Evolutionary conservation across 352 stramenopile species (phyloP).

Genomic region (Phytophthora meadii): DNA sequence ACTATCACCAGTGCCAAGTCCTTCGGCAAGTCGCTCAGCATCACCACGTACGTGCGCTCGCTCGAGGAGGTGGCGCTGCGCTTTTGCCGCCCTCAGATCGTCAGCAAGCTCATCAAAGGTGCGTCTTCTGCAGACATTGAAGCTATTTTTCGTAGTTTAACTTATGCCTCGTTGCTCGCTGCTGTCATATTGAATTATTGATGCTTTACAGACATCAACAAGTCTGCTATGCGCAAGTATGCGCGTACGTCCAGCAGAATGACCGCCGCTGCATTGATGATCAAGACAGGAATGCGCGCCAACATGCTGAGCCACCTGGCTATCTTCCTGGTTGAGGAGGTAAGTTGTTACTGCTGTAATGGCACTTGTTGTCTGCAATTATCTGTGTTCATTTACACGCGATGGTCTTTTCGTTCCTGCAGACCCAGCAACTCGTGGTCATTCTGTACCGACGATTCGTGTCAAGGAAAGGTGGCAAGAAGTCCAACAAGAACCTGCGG

Average conservation of each 20-base stretch:
- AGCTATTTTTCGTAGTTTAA: background rate
- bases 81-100: constrained; percentile 58
- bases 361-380: background rate
- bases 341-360: constrained; percentile 26
- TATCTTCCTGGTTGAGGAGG: constrained; percentile 88
- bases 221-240: constrained; percentile 83
- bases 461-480: constrained; percentile 46
- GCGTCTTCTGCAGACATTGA: constrained; percentile 4
- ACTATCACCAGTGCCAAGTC: constrained; percentile 54
- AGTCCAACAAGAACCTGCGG: constrained; percentile 47
- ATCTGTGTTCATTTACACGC: constrained; percentile 2
- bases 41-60: constrained; percentile 80
- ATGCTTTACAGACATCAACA: constrained; percentile 63
- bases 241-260: constrained; percentile 65
- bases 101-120: constrained; percentile 88
- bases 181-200: background rate
- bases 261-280: constrained; percentile 59
- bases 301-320: constrained; percentile 78
- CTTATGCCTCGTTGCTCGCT: background rate
- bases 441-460: constrained; percentile 76
- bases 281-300: constrained; percentile 83
- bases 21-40: constrained; percentile 82
- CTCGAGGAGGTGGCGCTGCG: constrained; percentile 73
- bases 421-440: constrained; percentile 75
- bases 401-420: constrained; percentile 8